phyloP scores from a whole-genome alignment of 2,329 filamentous ascomycete species.

The Penicillium oxalicum region DNA sequence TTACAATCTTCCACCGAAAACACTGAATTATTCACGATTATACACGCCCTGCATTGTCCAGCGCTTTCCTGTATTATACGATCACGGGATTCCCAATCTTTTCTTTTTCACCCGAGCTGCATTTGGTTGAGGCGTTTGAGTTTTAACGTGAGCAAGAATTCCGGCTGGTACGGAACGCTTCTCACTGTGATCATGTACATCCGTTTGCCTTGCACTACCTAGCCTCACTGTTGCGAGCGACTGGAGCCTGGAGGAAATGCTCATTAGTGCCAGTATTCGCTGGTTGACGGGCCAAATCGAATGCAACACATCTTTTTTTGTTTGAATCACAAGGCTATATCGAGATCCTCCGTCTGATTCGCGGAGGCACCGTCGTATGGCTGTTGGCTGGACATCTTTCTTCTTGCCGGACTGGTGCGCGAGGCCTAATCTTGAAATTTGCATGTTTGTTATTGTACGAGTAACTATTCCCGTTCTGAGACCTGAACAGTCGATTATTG shows the following conservation, averaged over 20 bases:
- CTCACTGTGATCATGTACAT: not conserved
- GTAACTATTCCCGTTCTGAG: too few species aligned
- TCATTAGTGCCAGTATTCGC: too few species aligned
- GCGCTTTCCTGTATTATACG: slow-evolving; percentile 9
- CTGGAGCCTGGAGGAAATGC: too few species aligned
- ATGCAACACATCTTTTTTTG: too few species aligned
- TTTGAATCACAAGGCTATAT: too few species aligned
- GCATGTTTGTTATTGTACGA: too few species aligned
- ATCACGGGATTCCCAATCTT: slow-evolving; percentile 3
- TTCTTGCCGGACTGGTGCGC: slow-evolving; percentile 29
- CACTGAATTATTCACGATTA: slow-evolving; percentile 9
- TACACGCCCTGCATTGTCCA: slow-evolving; percentile 15
- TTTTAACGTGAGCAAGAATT: not conserved
- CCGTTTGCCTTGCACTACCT: too few species aligned
- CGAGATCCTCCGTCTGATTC: not conserved
- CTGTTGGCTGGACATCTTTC: slow-evolving; percentile 25
- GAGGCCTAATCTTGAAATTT: too few species aligned
- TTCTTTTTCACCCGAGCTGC: slow-evolving; percentile 5
- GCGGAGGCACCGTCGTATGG: slow-evolving; percentile 35
- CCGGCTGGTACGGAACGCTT: not conserved
- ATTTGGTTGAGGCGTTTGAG: slow-evolving; percentile 14
- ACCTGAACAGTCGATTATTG: too few species aligned
- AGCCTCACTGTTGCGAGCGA: too few species aligned
- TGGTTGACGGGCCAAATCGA: too few species aligned
- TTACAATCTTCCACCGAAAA: slow-evolving; percentile 26